Base-by-base conservation (phyloP, 2,329 filamentous ascomycete species). In the Penicillium digitatum region DNA sequence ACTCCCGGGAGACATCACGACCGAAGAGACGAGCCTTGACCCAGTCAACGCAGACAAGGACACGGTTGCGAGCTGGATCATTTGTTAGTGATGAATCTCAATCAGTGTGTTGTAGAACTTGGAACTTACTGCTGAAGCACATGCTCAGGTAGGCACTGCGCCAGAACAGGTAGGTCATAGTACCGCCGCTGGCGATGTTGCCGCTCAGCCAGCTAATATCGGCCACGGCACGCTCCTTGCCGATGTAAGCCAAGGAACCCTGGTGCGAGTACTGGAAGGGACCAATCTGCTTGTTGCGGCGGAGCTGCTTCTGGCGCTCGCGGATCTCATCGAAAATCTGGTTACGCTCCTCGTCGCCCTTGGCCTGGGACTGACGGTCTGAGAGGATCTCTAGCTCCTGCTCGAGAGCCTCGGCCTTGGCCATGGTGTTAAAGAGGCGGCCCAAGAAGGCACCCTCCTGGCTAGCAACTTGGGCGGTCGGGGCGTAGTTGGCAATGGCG, bases 221-320 rank as follows among this genome's bases (percentile, higher is more conserved):
- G 59, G 94, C 94, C 56, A 99, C 94, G 47, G 94, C 94, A 83
- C 93, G 93, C 74, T 99, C 94, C 75, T 90, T 95, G 60, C 94
- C 94, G 78, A 99, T 99, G 79, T 99, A 99, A 48, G 94, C 94
- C 76, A 99, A 77, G 66, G 88, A 93, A 64, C 94, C 94, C 80
- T 99, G 92, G 81, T 99, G 94, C 37, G 90, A 94, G 84, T 99
- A 99, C 79, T 95, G 88, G 82, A 99, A 99, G 50, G 94, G 94
- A 73, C 94, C 95, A 75, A 96, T 87, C 74, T 95, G 89, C 82
- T 95, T 96, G 75, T 94, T 86, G 66, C 91, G 85, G 61, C 90
- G 85, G 66, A 97, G 82, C 72, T 94, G 85, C 76, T 88, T 90
- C 82, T 96, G 91, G 63, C 90, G 81, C 50, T 84, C 79, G 77